These are phyloP conservation scores for Atkinsonella hypoxylon DNA, from an alignment of 2,329 filamentous ascomycete genomes.

Conservation along the genomic window DNA sequence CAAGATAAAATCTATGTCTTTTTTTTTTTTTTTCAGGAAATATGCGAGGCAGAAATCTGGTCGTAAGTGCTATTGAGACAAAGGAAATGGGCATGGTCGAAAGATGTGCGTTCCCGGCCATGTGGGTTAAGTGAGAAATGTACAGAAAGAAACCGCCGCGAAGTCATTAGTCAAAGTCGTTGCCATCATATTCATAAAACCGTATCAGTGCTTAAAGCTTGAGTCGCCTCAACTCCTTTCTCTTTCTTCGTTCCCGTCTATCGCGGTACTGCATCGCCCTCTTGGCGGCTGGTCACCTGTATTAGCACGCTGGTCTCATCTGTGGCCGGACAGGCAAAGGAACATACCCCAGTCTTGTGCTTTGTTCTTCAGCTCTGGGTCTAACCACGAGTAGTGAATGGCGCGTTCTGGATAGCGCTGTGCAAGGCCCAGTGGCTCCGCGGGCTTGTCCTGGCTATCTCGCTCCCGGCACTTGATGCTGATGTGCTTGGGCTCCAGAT, in stretches of 20 bases:
- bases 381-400: conserved; percentile 33
- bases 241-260: conserved; percentile 24
- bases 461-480: conserved; percentile 28
- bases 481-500: conserved; percentile 24
- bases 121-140: neutral
- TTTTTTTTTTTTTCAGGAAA: too few relatives aligned
- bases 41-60: neutral
- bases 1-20: too few relatives aligned
- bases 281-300: conserved; percentile 18
- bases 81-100: neutral
- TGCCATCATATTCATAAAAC: neutral
- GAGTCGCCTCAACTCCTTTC: conserved; percentile 25
- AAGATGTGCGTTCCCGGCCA: neutral
- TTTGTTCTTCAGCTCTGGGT: conserved; percentile 23
- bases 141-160: conserved; percentile 1
- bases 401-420: conserved; percentile 37
- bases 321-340: neutral
- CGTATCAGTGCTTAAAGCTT: conserved; percentile 18
- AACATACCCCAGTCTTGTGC: conserved; percentile 30
- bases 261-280: conserved; percentile 24
- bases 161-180: conserved; percentile 5
- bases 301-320: neutral
- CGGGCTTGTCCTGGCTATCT: conserved; percentile 24
- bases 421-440: conserved; percentile 24
- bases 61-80: neutral